Percentiles rank a stretch among this genome's conserved stretches.
These are phyloP conservation scores for Elsinoe batatas DNA, from an alignment of 2,329 filamentous ascomycete genomes.

Conservation along the genomic window DNA sequence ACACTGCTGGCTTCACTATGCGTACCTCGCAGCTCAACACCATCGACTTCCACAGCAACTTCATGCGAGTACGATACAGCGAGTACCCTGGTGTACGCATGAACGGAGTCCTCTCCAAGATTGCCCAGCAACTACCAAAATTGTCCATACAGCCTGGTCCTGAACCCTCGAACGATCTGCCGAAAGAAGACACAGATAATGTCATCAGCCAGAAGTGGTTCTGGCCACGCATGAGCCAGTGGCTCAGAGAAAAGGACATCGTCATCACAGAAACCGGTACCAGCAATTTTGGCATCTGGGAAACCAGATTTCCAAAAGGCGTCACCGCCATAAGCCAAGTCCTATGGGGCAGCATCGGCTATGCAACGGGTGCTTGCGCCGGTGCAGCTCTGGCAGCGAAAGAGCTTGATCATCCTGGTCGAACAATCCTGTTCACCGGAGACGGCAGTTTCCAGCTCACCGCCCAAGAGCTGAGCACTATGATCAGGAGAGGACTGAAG, in stretches of 20 bases:
- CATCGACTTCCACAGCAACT: slow-evolving; percentile 70
- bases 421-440: slow-evolving; percentile 78
- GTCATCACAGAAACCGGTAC: slow-evolving; percentile 83
- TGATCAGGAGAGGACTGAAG: slow-evolving; percentile 64
- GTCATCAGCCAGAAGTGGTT: slow-evolving; percentile 62
- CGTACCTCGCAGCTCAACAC: slow-evolving; percentile 65
- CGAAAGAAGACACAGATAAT: slow-evolving; percentile 22
- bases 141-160: slow-evolving; percentile 45
- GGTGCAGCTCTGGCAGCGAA: slow-evolving; percentile 62
- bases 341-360: slow-evolving; percentile 60
- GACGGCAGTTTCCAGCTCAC: slow-evolving; percentile 83
- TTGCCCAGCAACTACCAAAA: slow-evolving; percentile 53
- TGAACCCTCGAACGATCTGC: slow-evolving; percentile 21
- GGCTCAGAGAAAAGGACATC: slow-evolving; percentile 62
- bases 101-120: slow-evolving; percentile 66
- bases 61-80: slow-evolving; percentile 64
- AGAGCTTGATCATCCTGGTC: slow-evolving; percentile 24
- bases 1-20: slow-evolving; percentile 75
- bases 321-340: slow-evolving; percentile 75
- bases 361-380: slow-evolving; percentile 52
- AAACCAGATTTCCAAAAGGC: slow-evolving; percentile 66
- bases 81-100: slow-evolving; percentile 69
- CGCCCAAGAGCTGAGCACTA: slow-evolving; percentile 73
- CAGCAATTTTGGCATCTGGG: slow-evolving; percentile 79
- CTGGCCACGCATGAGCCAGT: slow-evolving; percentile 67